Percentiles rank a stretch among this genome's conserved stretches.
Conservation (phyloP, 1,284 basidiomycete species). For the Tilletia walkeri region DNA sequence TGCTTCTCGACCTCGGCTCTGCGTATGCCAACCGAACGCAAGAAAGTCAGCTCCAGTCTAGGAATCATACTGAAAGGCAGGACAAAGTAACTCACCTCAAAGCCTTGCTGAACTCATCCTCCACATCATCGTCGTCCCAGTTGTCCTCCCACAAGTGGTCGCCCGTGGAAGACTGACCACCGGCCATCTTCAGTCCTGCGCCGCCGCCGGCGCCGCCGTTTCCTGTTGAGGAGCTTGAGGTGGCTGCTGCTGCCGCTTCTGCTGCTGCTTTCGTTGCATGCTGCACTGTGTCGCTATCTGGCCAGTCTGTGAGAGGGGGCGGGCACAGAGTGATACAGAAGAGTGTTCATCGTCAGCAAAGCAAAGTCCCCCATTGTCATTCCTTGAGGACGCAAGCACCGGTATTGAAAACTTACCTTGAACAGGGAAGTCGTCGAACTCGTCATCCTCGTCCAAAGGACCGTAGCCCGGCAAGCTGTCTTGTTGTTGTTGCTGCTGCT, state of each 20-base stretch:
- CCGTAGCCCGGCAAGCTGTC: slow-evolving; percentile 40
- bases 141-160: slow-evolving; percentile 94
- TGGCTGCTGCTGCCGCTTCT: slow-evolving; percentile 28
- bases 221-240: not conserved
- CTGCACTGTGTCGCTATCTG: slow-evolving; percentile 76
- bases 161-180: slow-evolving; percentile 28
- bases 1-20: slow-evolving; percentile 16
- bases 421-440: slow-evolving; percentile 54
- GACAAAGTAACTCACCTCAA: slow-evolving; percentile 67
- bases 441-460: slow-evolving; percentile 54
- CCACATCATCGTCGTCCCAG: slow-evolving; percentile 98
- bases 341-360: too few species aligned
- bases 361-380: too few species aligned
- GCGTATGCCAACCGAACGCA: not conserved
- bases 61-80: not conserved
- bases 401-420: slow-evolving; percentile 37
- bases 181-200: slow-evolving; percentile 35
- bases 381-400: too few species aligned
- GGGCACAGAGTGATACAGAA: not conserved
- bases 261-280: slow-evolving; percentile 60
- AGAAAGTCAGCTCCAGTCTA: not conserved
- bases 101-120: slow-evolving; percentile 94
- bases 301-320: slow-evolving; percentile 67
- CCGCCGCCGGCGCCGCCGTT: slow-evolving; percentile 19
- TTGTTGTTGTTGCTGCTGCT: too few species aligned